A percentile compares a stretch with the other conserved stretches of the same genome.
phyloP scores from a whole-genome alignment of 1,284 basidiomycete genomes.

The Tremellales sp. region DNA sequence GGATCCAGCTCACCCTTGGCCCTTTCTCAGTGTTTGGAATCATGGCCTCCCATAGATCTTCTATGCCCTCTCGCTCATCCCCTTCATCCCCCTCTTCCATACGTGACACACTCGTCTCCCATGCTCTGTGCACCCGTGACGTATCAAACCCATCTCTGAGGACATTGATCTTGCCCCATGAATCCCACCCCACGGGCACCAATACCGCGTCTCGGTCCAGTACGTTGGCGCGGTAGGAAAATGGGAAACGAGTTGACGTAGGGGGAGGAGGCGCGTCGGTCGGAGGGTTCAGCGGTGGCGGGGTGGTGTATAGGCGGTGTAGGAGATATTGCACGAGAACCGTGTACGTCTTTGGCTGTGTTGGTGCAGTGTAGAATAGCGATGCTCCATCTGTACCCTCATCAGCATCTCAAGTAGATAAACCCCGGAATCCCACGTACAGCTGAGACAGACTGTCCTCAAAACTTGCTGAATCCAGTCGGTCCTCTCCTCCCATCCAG shows the following conservation, averaged over 20 bases:
- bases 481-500: conserved; percentile 90
- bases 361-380: conserved; percentile 82
- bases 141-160: conserved; percentile 88
- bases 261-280: conserved; percentile 3
- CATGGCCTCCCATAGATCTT: conserved; percentile 45
- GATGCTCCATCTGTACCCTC: conserved; percentile 75
- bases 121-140: conserved; percentile 71
- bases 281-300: conserved; percentile 21
- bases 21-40: conserved; percentile 42
- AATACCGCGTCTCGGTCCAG: conserved; percentile 88
- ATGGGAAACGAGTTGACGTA: conserved; percentile 65
- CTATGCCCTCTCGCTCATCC: conserved; percentile 31
- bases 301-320: conserved; percentile 70
- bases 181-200: conserved; percentile 94
- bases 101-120: conserved; percentile 56
- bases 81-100: conserved; percentile 50
- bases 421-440: conserved; percentile 53
- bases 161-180: conserved; percentile 91
- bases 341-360: conserved; percentile 69
- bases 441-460: conserved; percentile 84
- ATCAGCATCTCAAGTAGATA: neutral
- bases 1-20: conserved; percentile 25
- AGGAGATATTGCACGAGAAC: conserved; percentile 80
- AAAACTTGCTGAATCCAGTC: conserved; percentile 94
- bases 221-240: conserved; percentile 79